These are phyloP conservation scores for Puccinellia tenuiflora DNA, from an alignment of 176 grass and related monocot genomes.

Conservation along the genomic window DNA sequence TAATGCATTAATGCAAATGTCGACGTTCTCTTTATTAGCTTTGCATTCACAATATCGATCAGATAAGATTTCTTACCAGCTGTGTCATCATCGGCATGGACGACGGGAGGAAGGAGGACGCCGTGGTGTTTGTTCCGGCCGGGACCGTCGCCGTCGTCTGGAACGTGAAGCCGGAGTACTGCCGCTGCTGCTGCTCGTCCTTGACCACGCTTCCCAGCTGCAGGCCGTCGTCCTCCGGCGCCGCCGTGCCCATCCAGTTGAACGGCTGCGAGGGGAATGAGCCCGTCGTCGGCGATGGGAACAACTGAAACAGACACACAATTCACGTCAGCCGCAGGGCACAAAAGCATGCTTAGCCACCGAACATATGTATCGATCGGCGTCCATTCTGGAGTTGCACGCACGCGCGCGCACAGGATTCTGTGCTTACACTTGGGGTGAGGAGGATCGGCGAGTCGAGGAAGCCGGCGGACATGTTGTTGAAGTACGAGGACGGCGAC, in stretches of 20 bases:
- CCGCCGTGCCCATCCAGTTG: conserved; percentile 42
- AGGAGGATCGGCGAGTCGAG: conserved; percentile 77
- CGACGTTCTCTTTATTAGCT: neutral
- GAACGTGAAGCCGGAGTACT: conserved; percentile 66
- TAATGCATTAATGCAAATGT: neutral
- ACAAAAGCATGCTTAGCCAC: neutral
- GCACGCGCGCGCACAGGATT: neutral
- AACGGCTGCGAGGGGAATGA: conserved; percentile 52
- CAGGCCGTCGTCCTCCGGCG: conserved; percentile 12
- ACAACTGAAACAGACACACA: conserved; percentile 36
- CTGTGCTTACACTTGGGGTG: conserved; percentile 61
- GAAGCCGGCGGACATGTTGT: conserved; percentile 31
- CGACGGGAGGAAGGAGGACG: conserved; percentile 23
- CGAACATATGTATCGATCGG: neutral
- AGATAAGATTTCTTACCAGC: conserved; percentile 23
- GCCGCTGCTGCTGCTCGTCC: conserved; percentile 46
- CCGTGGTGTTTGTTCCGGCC: neutral
- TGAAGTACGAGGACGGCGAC: conserved; percentile 58
- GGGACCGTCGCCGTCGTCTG: conserved; percentile 25
- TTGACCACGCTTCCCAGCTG: conserved; percentile 30
- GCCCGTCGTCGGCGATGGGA: conserved; percentile 73
- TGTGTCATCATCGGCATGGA: conserved; percentile 29
- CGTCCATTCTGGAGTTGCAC: neutral
- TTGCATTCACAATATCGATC: neutral
- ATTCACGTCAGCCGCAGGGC: neutral